Evolutionary conservation across 257 asterid genomes (phyloP).

Genomic region (Lithospermum erythrorhizon): DNA sequence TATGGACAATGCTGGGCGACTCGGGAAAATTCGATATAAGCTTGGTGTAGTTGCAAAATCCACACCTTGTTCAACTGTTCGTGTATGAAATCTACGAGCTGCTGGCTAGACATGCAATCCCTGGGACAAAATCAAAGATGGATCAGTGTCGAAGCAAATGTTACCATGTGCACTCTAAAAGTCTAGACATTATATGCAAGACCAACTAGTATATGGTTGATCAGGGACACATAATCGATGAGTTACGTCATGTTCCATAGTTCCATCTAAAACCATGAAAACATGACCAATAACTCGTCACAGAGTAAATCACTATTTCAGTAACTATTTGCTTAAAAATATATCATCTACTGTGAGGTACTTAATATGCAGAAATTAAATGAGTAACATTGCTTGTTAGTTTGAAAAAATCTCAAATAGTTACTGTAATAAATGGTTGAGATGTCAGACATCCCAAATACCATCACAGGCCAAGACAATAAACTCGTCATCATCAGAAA

Average conservation of each 20-base stretch:
- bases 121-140: slow-evolving; percentile 24
- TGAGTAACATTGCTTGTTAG: too few species aligned
- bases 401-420: background rate
- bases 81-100: slow-evolving; percentile 68
- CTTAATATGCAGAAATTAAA: background rate
- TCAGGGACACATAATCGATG: background rate
- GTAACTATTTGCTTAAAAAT: background rate
- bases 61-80: slow-evolving; percentile 72
- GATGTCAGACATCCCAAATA: slow-evolving; percentile 55
- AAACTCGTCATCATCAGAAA: slow-evolving; percentile 80
- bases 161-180: background rate
- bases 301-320: background rate
- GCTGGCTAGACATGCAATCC: slow-evolving; percentile 99
- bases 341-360: background rate
- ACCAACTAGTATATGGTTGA: background rate
- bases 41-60: background rate
- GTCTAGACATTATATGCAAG: background rate
- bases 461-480: slow-evolving; percentile 95
- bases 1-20: too few species aligned
- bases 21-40: too few species aligned
- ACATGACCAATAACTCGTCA: background rate
- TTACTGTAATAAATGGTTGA: background rate
- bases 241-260: background rate
- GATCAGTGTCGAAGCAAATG: background rate
- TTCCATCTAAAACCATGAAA: too few species aligned